These are phyloP conservation scores for Penicillium steckii DNA, from an alignment of 495 filamentous ascomycete species.

Conservation along the genomic window DNA sequence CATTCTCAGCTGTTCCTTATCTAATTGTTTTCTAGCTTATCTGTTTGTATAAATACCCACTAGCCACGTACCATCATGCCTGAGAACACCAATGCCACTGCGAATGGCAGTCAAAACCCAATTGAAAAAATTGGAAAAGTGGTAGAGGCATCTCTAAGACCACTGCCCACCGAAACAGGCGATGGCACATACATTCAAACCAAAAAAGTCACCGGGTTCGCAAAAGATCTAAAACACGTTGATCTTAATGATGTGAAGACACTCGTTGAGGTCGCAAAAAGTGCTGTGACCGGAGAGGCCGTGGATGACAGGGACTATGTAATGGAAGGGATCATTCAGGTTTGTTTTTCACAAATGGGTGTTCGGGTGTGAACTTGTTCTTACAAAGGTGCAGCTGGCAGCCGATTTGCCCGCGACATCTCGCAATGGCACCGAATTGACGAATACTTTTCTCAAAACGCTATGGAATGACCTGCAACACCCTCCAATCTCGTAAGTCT, in stretches of 20 bases:
- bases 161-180: slow-evolving; percentile 62
- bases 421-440: slow-evolving; percentile 50
- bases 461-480: slow-evolving; percentile 71
- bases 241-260: slow-evolving; percentile 42
- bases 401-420: slow-evolving; percentile 54
- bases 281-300: slow-evolving; percentile 76
- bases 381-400: slow-evolving; percentile 29
- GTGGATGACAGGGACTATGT: slow-evolving; percentile 76
- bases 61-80: slow-evolving; percentile 20
- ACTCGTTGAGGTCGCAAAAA: slow-evolving; percentile 50
- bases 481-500: slow-evolving; percentile 60
- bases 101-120: slow-evolving; percentile 28
- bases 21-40: no score
- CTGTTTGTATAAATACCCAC: background rate
- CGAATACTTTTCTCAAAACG: slow-evolving; percentile 57
- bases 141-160: slow-evolving; percentile 55
- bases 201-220: slow-evolving; percentile 31
- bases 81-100: slow-evolving; percentile 11
- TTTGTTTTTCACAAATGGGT: slow-evolving; percentile 12
- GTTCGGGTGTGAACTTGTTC: background rate
- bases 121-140: slow-evolving; percentile 55
- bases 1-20: no score
- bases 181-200: slow-evolving; percentile 53
- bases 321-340: slow-evolving; percentile 55
- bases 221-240: slow-evolving; percentile 40